Percentiles rank a stretch among this genome's conserved stretches.
phyloP scores from a whole-genome alignment of 2,329 filamentous ascomycete genomes.

The Cryphonectria naterciae region DNA sequence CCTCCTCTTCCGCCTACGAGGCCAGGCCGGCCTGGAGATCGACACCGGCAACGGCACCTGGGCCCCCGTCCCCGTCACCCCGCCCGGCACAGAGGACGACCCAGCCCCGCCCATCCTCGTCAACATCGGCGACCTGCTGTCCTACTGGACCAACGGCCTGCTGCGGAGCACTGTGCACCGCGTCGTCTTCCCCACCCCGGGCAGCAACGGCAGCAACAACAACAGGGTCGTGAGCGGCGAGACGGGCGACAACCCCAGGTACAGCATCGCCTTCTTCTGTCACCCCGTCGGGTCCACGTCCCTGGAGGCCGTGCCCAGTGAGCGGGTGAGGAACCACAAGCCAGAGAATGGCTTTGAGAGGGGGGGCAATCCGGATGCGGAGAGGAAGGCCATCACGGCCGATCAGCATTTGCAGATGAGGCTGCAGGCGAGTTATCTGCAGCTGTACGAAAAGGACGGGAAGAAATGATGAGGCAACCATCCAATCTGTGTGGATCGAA shows the following conservation, averaged over 20 bases:
- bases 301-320: constrained; percentile 64
- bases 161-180: constrained; percentile 87
- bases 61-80: constrained; percentile 67
- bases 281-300: constrained; percentile 60
- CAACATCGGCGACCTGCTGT: constrained; percentile 71
- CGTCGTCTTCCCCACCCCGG: constrained; percentile 70
- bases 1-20: constrained; percentile 82
- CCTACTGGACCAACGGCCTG: constrained; percentile 89
- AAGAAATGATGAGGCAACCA: background rate
- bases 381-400: constrained; percentile 63
- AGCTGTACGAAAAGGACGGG: constrained; percentile 50
- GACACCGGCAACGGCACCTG: constrained; percentile 54
- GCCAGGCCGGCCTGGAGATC: constrained; percentile 87
- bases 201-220: constrained; percentile 41
- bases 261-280: constrained; percentile 71
- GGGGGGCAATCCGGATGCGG: constrained; percentile 50
- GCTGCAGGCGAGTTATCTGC: constrained; percentile 61
- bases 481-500: background rate
- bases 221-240: constrained; percentile 45
- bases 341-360: constrained; percentile 33
- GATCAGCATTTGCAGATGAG: constrained; percentile 66
- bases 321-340: constrained; percentile 49
- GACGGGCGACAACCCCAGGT: constrained; percentile 55
- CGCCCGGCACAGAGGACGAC: constrained; percentile 61
- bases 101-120: constrained; percentile 76